Percentiles rank a stretch among this genome's conserved stretches.
These are phyloP conservation scores for Dentipellis sp. DNA, from an alignment of 768 basidiomycete genomes.

Conservation along the genomic window DNA sequence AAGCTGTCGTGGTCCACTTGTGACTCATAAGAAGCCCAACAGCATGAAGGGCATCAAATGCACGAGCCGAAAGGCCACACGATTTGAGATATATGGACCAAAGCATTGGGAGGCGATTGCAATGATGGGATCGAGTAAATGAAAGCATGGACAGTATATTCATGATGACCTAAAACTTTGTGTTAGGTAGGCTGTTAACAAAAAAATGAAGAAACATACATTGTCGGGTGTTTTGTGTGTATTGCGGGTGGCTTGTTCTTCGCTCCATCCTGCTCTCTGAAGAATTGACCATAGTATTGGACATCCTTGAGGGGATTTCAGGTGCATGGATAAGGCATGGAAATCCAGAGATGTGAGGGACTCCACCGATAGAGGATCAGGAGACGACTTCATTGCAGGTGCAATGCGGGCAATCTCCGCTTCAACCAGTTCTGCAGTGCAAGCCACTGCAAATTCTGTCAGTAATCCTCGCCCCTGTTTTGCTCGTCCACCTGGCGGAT, in stretches of 20 bases:
- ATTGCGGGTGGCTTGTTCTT: background rate
- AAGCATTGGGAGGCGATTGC: background rate
- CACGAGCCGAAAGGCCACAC: background rate
- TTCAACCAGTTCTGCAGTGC: background rate
- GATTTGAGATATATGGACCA: slow-evolving; percentile 2
- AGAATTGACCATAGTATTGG: background rate
- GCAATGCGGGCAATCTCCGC: background rate
- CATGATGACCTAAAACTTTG: background rate
- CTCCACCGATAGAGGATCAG: background rate
- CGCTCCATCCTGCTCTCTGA: background rate
- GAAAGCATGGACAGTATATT: background rate
- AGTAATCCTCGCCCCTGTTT: background rate
- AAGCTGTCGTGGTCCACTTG: background rate
- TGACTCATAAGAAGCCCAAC: slow-evolving; percentile 4
- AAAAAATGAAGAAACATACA: background rate
- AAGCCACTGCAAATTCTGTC: background rate
- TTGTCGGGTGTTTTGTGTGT: background rate
- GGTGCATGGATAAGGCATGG: background rate
- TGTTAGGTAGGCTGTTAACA: background rate
- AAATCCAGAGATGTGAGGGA: background rate
- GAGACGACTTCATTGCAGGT: background rate
- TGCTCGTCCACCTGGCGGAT: background rate
- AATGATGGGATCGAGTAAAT: background rate
- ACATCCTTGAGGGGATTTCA: background rate
- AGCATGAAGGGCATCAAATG: slow-evolving; percentile 3